Base-by-base conservation (phyloP, 2,329 filamentous ascomycete genomes). In the Fonsecaea monophora region DNA sequence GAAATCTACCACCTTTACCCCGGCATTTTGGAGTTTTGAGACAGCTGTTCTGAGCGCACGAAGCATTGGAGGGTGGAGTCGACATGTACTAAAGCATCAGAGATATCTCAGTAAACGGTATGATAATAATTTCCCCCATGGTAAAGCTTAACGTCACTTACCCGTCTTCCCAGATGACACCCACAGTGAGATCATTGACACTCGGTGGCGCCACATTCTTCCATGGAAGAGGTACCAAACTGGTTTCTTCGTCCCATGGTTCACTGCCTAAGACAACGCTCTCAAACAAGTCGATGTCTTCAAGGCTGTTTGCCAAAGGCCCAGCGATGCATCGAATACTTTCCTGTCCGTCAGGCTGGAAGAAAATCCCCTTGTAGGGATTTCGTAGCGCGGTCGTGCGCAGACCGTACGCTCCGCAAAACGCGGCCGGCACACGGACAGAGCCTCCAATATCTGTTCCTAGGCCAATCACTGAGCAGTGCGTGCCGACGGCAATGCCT, bases 81-180 rank as follows among this genome's bases (percentile, higher is more conserved):
- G 81, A 25, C 25, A 25, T 25, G 25, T 25, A 25, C 25, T 25
- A 25, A 25, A 25, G 25, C 25, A 25, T 25, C 25, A 25, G 25
- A 25, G 25, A 25, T 25, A 25, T 25, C 25, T 25, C 25, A 25
- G 25, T 25, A 25, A 25, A 25, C 25, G 2, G 25, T 1, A 90
- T 88, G 57, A 87, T 80, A 9, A 84, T 25, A 25, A 25, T 25
- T 25, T 25, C 1, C 25, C 25, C 25, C 25, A 25, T 25, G 25
- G 25, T 25, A 25, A 25, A 25, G 25, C 25, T 25, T 25, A 25
- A 25, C 25, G 25, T 25, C 54, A 60, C 61, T 78, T 81, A 81
- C 83, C 84, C 86, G 74, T 92, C 89, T 75, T 89, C 80, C 83
- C 84, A 87, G 76, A 91, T 81, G 34, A 91, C 83, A 3, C 81